Base-by-base conservation (phyloP, 2,329 filamentous ascomycete species). In the Cryphonectria nitschkei region DNA sequence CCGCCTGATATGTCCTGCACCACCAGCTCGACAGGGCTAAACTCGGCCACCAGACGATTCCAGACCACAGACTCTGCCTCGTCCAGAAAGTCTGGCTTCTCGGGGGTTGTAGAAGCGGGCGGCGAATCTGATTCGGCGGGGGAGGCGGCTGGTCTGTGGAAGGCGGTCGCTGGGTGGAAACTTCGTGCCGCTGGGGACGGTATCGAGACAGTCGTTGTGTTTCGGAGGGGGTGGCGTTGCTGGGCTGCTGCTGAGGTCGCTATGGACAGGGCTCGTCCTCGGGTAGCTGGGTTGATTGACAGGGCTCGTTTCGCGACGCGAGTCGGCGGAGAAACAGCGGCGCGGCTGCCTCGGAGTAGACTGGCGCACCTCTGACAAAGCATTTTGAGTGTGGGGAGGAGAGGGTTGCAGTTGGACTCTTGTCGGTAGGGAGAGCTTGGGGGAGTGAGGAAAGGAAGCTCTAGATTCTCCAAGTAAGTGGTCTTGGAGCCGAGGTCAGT, bases 1-100 rank as follows among this genome's bases (percentile, higher is more conserved):
- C 93, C 93, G 71, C 93, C 93, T 34, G 91, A 93, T 67, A 96
- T 89, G 81, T 97, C 93, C 79, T 92, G 90, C 13, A 96, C 92
- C 80, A 89, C 80, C 37, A 90, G 80, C 71, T 85, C 80, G 0
- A 84, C 84, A 0, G 87, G 87, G 1, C 79, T 74, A 69, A 89
- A 86, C 76, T 85, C 85, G 8, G 80, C 80, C 26, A 79, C 74
- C 67, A 89, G 81, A 65, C 84, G 81, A 70, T 87, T 84, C 82
- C 88, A 91, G 75, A 92, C 87, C 72, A 84, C 82, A 41, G 83
- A 82, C 77, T 92, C 90, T 77, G 87, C 86, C 1, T 83, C 82
- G 77, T 87, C 81, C 68, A 89, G 81, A 74, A 84, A 82, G 72
- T 82, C 83, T 50, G 87, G 87, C 72, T 85, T 85, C 69, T 82